phyloP scores from a whole-genome alignment of 139 green algal species.

The Tetradesmus obliquus region DNA sequence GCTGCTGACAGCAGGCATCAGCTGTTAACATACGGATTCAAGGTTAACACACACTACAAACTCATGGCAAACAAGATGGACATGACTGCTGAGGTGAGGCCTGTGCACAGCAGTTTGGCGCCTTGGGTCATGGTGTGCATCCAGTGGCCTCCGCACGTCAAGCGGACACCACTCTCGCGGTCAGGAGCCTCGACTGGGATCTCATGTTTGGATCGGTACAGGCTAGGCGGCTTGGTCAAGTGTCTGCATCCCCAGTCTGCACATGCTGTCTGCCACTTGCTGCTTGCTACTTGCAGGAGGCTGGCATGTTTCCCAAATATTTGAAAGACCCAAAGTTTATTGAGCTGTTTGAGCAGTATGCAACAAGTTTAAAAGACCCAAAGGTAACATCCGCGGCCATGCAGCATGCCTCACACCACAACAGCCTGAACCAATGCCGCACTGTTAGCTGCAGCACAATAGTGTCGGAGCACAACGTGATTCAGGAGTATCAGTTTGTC shows the following conservation, averaged over 20 bases:
- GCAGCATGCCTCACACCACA: not conserved
- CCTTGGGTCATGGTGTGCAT: not conserved
- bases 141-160: not conserved
- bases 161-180: not conserved
- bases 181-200: no score
- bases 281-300: conserved; percentile 60
- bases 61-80: not conserved
- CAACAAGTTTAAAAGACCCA: conserved; percentile 76
- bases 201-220: no score
- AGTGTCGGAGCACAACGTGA: no score
- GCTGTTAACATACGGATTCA: not conserved
- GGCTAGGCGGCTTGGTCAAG: no score
- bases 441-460: not conserved
- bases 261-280: not conserved
- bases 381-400: conserved; percentile 49
- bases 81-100: not conserved
- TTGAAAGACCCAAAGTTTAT: conserved; percentile 82
- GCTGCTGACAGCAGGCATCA: not conserved
- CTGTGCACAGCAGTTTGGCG: not conserved
- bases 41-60: not conserved
- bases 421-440: not conserved
- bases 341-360: conserved; percentile 81
- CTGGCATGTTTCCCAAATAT: conserved; percentile 69
- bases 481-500: no score
- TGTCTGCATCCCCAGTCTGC: not conserved